Evolutionary conservation across 2,329 filamentous ascomycete species (phyloP), one percentile per base, ranked within the genome.

Genomic region (Magnaporthiopsis rhizophila): DNA sequence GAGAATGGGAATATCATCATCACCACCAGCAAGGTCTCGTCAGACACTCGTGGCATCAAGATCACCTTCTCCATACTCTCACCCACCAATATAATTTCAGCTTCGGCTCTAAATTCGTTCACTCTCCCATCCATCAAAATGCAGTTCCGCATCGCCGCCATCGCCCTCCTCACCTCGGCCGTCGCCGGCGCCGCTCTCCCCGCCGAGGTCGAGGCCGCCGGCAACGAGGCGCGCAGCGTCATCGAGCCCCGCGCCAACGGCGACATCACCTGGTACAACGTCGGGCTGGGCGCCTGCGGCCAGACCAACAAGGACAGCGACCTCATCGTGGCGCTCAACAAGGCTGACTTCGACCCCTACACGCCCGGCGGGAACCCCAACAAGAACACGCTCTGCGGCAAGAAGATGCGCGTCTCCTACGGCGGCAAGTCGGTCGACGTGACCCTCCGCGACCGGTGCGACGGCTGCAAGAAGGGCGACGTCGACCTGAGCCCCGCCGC

Each of bases 361-460:
- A 75, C 77, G 58, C 79, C 74, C 3, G 80, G 77, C 30, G 71
- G 82, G 9, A 66, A 66, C 56, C 65, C 65, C 26, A 66, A 67
- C 62, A 36, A 36, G 26, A 67, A 67, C 15, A 65, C 62, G 36
- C 64, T 67, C 36, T 66, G 91, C 70, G 87, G 87, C 2, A 78
- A 79, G 70, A 86, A 80, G 72, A 83, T 95, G 24, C 79, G 87
- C 36, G 82, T 90, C 38, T 78, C 30, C 15, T 80, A 65, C 62
- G 60, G 64, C 53, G 70, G 71, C 38, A 69, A 57, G 32, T 72
- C 67, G 30, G 73, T 75, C 7, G 84, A 87, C 68, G 80, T 90
- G 32, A 86, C 76, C 28, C 84, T 92, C 11, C 87, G 90, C 8
- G 89, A 92, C 74, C 80, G 88, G 63, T 92, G 89, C 75, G 72